Base-by-base conservation (phyloP, 1,139 yeast species). In the Saccharomyces hybrid region DNA sequence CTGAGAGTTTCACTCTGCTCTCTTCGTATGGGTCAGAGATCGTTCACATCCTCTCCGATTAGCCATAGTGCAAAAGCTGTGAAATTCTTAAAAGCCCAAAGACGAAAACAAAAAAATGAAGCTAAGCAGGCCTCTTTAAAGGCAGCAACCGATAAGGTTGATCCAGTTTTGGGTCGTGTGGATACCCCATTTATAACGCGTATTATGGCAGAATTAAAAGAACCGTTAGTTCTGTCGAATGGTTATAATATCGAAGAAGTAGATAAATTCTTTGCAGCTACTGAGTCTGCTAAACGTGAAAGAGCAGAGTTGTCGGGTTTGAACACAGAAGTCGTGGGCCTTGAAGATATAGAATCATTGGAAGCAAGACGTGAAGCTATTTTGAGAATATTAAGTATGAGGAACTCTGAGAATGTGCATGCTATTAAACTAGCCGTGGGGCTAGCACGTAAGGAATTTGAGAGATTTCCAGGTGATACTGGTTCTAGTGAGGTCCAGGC, bases 401-500 rank as follows among this genome's bases (percentile, higher is more conserved):
- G 78, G 70, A 91, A 91, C 71, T 79, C 95, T 28, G 78, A 78
- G 62, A 77, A 78, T 50, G 69, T 73, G 28, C 91, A 87, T 60
- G 76, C 77, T 56, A 76, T 79, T 67, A 80, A 80, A 61, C 69
- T 82, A 61, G 88, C 91, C 23, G 74, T 81, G 5, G 71, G 73
- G 52, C 70, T 86, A 55, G 97, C 97, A 0, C 78, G 82, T 54
- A 74, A 79, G 61, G 97, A 90, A 72, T 90, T 93, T 70, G 83
- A 82, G 62, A 79, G 97, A 66, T 78, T 80, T 59, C 89, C 84
- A 51, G 97, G 96, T 52, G 98, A 93, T 69, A 88, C 97, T 0
- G 97, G 96, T 0, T 88, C 96, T 0, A 83, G 96, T 51, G 98
- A 91, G 72, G 97, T 90, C 30, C 97, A 91, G 71, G 97, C 98